These are phyloP conservation scores for Barnettozyma sp. DNA, from an alignment of 805 yeast genomes.

Conservation along the genomic window DNA sequence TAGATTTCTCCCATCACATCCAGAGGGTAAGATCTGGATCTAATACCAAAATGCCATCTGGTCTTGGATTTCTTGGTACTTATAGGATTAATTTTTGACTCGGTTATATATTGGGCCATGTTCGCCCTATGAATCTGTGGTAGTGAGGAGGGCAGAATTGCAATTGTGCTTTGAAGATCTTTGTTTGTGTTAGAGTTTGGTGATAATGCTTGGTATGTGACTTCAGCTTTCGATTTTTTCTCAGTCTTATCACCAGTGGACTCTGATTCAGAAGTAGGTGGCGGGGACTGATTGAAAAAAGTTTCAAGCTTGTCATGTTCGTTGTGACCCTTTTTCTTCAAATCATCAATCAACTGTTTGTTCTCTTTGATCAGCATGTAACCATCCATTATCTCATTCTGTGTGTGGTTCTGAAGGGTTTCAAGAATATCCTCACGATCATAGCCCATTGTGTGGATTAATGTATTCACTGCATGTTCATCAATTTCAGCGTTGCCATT, in stretches of 20 bases:
- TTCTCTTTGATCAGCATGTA: constrained; percentile 79
- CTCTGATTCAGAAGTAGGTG: constrained; percentile 31
- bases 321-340: constrained; percentile 36
- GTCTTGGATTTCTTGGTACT: constrained; percentile 82
- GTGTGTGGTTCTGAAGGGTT: constrained; percentile 52
- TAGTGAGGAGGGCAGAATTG: constrained; percentile 86
- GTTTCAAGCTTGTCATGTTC: constrained; percentile 46
- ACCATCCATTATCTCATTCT: constrained; percentile 79
- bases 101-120: constrained; percentile 61
- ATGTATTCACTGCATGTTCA: constrained; percentile 66
- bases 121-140: constrained; percentile 93
- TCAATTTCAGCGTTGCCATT: constrained; percentile 38
- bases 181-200: constrained; percentile 22
- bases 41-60: constrained; percentile 97
- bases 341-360: constrained; percentile 58
- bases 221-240: constrained; percentile 27
- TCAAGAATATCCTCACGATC: constrained; percentile 76
- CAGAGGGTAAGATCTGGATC: constrained; percentile 91
- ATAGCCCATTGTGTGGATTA: constrained; percentile 83
- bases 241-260: constrained; percentile 8
- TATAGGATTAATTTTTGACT: constrained; percentile 45
- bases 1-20: constrained; percentile 99
- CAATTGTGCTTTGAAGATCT: constrained; percentile 63
- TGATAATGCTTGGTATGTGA: constrained; percentile 27
- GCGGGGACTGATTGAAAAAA: constrained; percentile 55